phyloP scores from a whole-genome alignment of 1,284 basidiomycete genomes.

The Boletellus deceptivus region DNA sequence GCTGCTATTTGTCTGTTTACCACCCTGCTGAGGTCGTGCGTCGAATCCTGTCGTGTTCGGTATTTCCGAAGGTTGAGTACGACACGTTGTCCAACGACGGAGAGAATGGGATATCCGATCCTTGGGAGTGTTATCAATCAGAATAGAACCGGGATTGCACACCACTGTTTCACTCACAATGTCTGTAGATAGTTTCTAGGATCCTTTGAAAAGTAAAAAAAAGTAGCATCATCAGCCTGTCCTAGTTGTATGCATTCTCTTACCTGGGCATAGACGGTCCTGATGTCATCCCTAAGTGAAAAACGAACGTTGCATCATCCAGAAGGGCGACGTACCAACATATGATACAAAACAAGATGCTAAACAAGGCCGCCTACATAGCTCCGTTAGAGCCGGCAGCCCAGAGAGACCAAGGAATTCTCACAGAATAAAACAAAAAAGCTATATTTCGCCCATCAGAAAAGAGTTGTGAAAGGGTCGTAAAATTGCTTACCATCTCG shows the following conservation, averaged over 20 bases:
- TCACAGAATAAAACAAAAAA: slow-evolving; percentile 20
- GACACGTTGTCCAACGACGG: slow-evolving; percentile 22
- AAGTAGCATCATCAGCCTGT: background rate
- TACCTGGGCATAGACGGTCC: slow-evolving; percentile 14
- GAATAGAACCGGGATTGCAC: too few species aligned
- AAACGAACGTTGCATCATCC: background rate
- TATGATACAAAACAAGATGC: slow-evolving; percentile 7
- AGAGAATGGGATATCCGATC: slow-evolving; percentile 12
- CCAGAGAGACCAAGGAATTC: background rate
- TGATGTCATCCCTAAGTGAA: background rate
- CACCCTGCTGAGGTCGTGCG: slow-evolving; percentile 9
- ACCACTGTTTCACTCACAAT: slow-evolving; percentile 11
- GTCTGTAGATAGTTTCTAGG: slow-evolving; percentile 15
- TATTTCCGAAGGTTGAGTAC: slow-evolving; percentile 23
- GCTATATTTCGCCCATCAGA: slow-evolving; percentile 6
- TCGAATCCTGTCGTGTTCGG: background rate
- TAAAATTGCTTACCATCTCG: slow-evolving; percentile 18
- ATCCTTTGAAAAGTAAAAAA: slow-evolving; percentile 12
- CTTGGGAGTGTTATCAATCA: background rate
- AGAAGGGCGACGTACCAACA: slow-evolving; percentile 17
- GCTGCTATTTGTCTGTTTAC: slow-evolving; percentile 19
- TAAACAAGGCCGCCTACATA: slow-evolving; percentile 16
- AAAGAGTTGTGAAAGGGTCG: background rate
- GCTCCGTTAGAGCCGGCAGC: background rate
- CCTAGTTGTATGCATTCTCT: background rate